Evolutionary conservation across 495 filamentous ascomycete genomes (phyloP).

Genomic region (Hyaloscypha bicolor): DNA sequence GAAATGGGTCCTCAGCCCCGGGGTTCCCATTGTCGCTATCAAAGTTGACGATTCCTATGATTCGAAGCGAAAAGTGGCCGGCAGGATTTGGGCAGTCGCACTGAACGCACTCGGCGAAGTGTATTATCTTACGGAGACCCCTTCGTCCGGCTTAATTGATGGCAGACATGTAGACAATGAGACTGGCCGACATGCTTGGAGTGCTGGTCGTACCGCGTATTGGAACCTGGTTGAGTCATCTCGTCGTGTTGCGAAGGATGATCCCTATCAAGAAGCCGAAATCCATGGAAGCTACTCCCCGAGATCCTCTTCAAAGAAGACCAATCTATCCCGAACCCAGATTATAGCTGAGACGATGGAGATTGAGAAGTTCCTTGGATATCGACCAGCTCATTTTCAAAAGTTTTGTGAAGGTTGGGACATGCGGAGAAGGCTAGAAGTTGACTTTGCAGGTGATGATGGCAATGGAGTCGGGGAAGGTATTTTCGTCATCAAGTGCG

Average conservation of each 20-base stretch:
- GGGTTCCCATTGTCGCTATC: slow-evolving; percentile 87
- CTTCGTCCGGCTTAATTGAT: slow-evolving; percentile 43
- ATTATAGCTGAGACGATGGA: slow-evolving; percentile 73
- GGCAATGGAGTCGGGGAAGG: slow-evolving; percentile 70
- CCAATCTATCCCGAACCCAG: slow-evolving; percentile 71
- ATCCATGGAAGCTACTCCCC: slow-evolving; percentile 70
- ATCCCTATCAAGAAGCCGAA: slow-evolving; percentile 62
- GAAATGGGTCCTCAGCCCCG: slow-evolving; percentile 86
- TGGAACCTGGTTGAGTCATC: slow-evolving; percentile 83
- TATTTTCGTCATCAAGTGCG: slow-evolving; percentile 73
- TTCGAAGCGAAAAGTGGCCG: slow-evolving; percentile 62
- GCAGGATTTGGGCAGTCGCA: slow-evolving; percentile 81
- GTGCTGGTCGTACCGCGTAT: slow-evolving; percentile 70
- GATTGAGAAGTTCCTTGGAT: slow-evolving; percentile 74
- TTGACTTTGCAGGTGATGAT: slow-evolving; percentile 88
- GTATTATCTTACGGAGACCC: slow-evolving; percentile 76
- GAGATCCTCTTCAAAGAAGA: slow-evolving; percentile 67
- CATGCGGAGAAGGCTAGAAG: slow-evolving; percentile 82
- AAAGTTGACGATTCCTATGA: slow-evolving; percentile 83
- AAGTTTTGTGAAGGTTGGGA: slow-evolving; percentile 86
- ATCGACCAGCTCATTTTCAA: slow-evolving; percentile 77
- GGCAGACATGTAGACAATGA: slow-evolving; percentile 51
- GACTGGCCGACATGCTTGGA: slow-evolving; percentile 63
- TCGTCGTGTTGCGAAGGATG: slow-evolving; percentile 67
- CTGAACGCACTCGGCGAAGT: slow-evolving; percentile 93